These are phyloP conservation scores for Didymosphaeria variabile DNA, from an alignment of 2,329 filamentous ascomycete species.

Conservation along the genomic window DNA sequence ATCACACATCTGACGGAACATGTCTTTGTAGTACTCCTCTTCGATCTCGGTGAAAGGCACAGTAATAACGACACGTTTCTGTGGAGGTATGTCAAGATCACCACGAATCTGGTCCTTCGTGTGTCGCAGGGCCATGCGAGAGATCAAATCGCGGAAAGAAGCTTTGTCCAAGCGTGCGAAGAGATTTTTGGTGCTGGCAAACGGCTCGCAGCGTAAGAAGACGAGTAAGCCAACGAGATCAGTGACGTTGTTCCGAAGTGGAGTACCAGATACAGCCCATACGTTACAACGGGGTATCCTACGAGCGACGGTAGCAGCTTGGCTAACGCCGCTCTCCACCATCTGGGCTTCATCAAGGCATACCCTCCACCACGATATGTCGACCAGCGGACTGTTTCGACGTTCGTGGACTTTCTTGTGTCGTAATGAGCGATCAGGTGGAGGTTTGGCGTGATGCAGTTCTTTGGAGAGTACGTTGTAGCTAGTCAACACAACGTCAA, in stretches of 20 bases:
- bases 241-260: constrained; percentile 78
- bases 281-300: constrained; percentile 84
- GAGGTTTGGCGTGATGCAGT: constrained; percentile 76
- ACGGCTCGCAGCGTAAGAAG: constrained; percentile 83
- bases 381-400: constrained; percentile 77
- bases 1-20: constrained; percentile 79
- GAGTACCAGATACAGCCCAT: constrained; percentile 93
- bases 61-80: constrained; percentile 86
- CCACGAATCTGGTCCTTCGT: constrained; percentile 82
- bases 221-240: constrained; percentile 83
- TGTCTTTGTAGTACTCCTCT: constrained; percentile 82
- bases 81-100: constrained; percentile 80
- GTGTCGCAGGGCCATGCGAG: constrained; percentile 78
- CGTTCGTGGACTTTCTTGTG: constrained; percentile 70
- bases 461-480: constrained; percentile 79
- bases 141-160: constrained; percentile 75
- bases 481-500: constrained; percentile 69
- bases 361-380: constrained; percentile 88
- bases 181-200: constrained; percentile 67
- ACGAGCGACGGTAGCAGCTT: constrained; percentile 81
- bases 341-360: constrained; percentile 83
- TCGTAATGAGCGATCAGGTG: constrained; percentile 75
- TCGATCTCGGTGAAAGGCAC: constrained; percentile 91
- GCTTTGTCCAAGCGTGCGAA: constrained; percentile 77
- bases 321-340: constrained; percentile 87